Conservation (phyloP, 345 rosid genomes). For the Schrenkiella parvula region DNA sequence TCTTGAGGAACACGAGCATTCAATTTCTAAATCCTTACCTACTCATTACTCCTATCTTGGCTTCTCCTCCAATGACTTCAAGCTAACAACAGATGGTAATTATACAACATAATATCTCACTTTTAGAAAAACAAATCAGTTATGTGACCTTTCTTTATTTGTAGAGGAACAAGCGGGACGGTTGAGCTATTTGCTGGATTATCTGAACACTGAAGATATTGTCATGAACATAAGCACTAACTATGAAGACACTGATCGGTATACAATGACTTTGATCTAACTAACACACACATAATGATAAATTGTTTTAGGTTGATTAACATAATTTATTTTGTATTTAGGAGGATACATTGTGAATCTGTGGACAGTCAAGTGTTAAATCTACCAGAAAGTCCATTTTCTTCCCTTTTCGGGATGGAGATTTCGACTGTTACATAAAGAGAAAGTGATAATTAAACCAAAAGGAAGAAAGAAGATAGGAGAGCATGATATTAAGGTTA, state of each 20-base stretch:
- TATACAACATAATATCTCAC: neutral
- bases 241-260: slow-evolving; percentile 64
- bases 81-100: slow-evolving; percentile 47
- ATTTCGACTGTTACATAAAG: slow-evolving; percentile 55
- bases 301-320: neutral
- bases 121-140: neutral
- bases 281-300: neutral
- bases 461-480: slow-evolving; percentile 4
- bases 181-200: slow-evolving; percentile 52
- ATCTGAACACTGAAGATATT: slow-evolving; percentile 49
- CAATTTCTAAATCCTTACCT: slow-evolving; percentile 36
- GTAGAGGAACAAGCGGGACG: slow-evolving; percentile 42
- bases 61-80: slow-evolving; percentile 44
- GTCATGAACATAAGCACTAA: slow-evolving; percentile 36
- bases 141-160: neutral
- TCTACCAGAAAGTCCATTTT: slow-evolving; percentile 89
- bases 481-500: slow-evolving; percentile 14
- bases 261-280: neutral
- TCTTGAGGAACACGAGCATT: slow-evolving; percentile 24
- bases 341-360: neutral
- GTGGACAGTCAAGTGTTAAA: slow-evolving; percentile 54
- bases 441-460: slow-evolving; percentile 11
- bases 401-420: slow-evolving; percentile 46
- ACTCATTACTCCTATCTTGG: slow-evolving; percentile 42
- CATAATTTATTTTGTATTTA: neutral